phyloP scores from a whole-genome alignment of 2,329 filamentous ascomycete genomes.

The Lachnellula suecica region DNA sequence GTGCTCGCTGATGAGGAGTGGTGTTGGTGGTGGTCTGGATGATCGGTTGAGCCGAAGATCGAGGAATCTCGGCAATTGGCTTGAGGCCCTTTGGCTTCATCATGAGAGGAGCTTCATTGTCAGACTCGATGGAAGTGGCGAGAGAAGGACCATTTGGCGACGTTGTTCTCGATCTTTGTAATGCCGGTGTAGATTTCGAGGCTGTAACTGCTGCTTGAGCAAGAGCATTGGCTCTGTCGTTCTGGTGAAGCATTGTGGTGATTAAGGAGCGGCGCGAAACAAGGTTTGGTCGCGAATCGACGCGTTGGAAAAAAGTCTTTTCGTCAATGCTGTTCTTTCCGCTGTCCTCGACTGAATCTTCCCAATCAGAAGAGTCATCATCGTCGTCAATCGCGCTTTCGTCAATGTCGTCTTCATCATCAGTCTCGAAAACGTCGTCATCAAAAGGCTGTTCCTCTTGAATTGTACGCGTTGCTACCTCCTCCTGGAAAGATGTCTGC shows the following conservation, averaged over 20 bases:
- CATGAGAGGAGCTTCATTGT: constrained; percentile 48
- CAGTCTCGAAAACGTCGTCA: constrained; percentile 57
- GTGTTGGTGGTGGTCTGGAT: constrained; percentile 67
- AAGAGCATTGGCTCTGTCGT: constrained; percentile 69
- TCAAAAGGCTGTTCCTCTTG: constrained; percentile 52
- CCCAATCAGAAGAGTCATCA: constrained; percentile 58
- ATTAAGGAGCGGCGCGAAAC: constrained; percentile 85
- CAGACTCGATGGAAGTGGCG: constrained; percentile 46
- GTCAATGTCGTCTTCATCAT: constrained; percentile 68
- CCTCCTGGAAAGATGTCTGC: constrained; percentile 77
- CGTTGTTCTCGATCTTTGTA: constrained; percentile 60
- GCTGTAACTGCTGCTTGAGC: constrained; percentile 60
- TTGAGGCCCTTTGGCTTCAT: constrained; percentile 44
- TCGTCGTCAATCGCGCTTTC: constrained; percentile 81
- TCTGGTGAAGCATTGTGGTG: constrained; percentile 83
- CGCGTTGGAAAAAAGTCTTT: constrained; percentile 79
- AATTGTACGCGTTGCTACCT: constrained; percentile 68
- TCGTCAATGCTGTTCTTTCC: constrained; percentile 82
- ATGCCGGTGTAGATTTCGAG: constrained; percentile 51
- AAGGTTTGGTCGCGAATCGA: constrained; percentile 83
- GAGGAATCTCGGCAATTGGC: constrained; percentile 49
- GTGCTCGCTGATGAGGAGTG: constrained; percentile 62
- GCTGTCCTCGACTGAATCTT: constrained; percentile 74
- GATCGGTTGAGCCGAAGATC: constrained; percentile 72
- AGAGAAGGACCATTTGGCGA: constrained; percentile 68